These are phyloP conservation scores for Neurospora sp. DNA, from an alignment of 495 filamentous ascomycete species.

Conservation along the genomic window DNA sequence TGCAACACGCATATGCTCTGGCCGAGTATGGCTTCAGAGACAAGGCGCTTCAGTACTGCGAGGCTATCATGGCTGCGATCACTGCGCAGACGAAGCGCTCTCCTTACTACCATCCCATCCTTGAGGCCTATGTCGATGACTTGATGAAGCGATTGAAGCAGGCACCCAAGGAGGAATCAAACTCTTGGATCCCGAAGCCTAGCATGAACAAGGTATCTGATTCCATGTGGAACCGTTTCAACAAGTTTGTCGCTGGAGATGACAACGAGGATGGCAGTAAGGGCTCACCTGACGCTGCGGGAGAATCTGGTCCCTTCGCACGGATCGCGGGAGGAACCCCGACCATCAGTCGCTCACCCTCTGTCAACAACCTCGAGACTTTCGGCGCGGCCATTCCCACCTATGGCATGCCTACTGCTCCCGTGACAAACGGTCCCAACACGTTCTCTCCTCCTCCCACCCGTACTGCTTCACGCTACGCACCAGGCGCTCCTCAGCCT, in stretches of 20 bases:
- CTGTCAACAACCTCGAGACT: slow-evolving; percentile 66
- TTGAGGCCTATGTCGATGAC: slow-evolving; percentile 73
- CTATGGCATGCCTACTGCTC: slow-evolving; percentile 21
- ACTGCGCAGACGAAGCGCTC: slow-evolving; percentile 75
- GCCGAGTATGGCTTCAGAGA: slow-evolving; percentile 72
- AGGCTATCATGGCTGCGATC: slow-evolving; percentile 68
- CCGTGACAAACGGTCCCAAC: slow-evolving; percentile 21
- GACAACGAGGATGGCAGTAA: slow-evolving; percentile 55
- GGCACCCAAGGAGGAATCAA: slow-evolving; percentile 61
- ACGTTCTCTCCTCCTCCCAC: slow-evolving; percentile 22
- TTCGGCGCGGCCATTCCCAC: slow-evolving; percentile 30
- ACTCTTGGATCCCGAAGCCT: slow-evolving; percentile 79
- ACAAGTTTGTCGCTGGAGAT: slow-evolving; percentile 88
- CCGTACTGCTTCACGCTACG: slow-evolving; percentile 50
- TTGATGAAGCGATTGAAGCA: slow-evolving; percentile 71
- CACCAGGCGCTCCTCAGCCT: slow-evolving; percentile 36
- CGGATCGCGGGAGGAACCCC: slow-evolving; percentile 69
- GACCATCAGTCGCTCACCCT: slow-evolving; percentile 71
- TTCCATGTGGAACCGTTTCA: slow-evolving; percentile 81
- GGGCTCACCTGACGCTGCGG: slow-evolving; percentile 46
- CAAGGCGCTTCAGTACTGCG: slow-evolving; percentile 87
- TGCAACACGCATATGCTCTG: slow-evolving; percentile 72
- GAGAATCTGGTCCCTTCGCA: slow-evolving; percentile 69
- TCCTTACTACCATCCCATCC: slow-evolving; percentile 65
- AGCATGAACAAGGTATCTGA: slow-evolving; percentile 91